Percentiles rank a stretch among this genome's conserved stretches.
phyloP scores from a whole-genome alignment of 768 basidiomycete species.

The Kwoniella mangroviensis region DNA sequence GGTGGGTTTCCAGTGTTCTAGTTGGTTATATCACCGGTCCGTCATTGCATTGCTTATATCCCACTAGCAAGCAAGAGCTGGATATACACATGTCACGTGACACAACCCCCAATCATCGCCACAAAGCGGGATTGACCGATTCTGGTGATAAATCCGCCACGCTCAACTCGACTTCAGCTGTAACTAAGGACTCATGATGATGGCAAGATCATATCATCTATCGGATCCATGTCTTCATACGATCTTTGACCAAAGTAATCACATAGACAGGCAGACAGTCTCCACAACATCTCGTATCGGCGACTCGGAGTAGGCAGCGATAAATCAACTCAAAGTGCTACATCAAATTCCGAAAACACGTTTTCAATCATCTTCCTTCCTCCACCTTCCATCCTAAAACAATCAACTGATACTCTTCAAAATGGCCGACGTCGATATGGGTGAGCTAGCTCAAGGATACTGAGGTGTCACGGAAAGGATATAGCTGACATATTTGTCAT shows the following conservation, averaged over 20 bases:
- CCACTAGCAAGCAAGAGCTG: neutral
- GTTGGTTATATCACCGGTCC: neutral
- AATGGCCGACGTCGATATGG: conserved; percentile 53
- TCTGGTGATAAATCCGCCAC: conserved; percentile 12
- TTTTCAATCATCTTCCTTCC: neutral
- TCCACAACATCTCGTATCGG: no score
- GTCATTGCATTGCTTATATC: neutral
- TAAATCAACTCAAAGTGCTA: no score
- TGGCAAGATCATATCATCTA: no score
- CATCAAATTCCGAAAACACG: neutral
- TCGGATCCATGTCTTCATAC: neutral
- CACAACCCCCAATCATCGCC: neutral
- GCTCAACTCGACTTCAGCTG: neutral
- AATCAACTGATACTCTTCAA: neutral
- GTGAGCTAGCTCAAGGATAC: conserved; percentile 4
- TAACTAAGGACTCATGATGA: neutral
- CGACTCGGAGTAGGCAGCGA: no score
- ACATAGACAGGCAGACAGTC: no score
- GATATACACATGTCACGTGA: neutral
- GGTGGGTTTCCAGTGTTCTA: neutral
- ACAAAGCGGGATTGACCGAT: conserved; percentile 11
- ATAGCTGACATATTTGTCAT: no score
- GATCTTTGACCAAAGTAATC: neutral
- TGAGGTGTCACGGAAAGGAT: no score
- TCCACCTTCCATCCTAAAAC: neutral